Conservation (phyloP, 1,284 basidiomycete genomes). For the Cutaneotrichosporon sp. region DNA sequence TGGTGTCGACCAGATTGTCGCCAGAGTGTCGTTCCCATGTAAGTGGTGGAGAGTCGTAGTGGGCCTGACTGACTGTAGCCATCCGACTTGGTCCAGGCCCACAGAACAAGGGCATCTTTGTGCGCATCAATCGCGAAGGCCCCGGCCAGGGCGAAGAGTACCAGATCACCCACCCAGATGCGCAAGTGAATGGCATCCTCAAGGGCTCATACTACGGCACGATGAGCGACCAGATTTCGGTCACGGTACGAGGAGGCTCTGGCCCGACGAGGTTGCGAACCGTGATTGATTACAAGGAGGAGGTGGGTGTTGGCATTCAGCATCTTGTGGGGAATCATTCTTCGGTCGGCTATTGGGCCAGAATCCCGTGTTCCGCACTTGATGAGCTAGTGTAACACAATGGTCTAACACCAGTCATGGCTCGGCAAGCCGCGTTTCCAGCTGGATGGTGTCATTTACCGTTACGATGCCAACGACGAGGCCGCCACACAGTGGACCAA, state of each 20-base stretch:
- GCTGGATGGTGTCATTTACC: constrained; percentile 85
- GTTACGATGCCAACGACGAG: constrained; percentile 56
- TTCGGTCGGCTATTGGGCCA: background rate
- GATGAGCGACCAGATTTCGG: constrained; percentile 58
- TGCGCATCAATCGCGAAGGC: constrained; percentile 65
- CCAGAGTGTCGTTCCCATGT: constrained; percentile 77
- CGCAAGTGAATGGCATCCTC: constrained; percentile 85
- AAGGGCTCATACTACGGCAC: constrained; percentile 74
- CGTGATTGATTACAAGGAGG: constrained; percentile 92
- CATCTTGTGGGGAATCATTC: background rate
- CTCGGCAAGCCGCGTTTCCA: constrained; percentile 81
- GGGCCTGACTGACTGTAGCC: constrained; percentile 38
- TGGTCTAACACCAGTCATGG: constrained; percentile 68
- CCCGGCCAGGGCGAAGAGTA: constrained; percentile 75
- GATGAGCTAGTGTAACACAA: background rate
- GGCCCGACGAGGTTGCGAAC: constrained; percentile 62
- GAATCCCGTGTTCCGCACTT: background rate
- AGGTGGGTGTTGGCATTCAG: constrained; percentile 56
- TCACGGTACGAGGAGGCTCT: constrained; percentile 71
- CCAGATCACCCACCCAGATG: constrained; percentile 83
- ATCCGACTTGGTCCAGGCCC: constrained; percentile 76
- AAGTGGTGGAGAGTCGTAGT: constrained; percentile 16
- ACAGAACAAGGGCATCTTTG: constrained; percentile 82
- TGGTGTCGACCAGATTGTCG: constrained; percentile 84
- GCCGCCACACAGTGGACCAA: constrained; percentile 61